A percentile compares a stretch with the other conserved stretches of the same genome.
Conservation (phyloP, 2,329 filamentous ascomycete species). For the Graphiopsis chlorocephala region DNA sequence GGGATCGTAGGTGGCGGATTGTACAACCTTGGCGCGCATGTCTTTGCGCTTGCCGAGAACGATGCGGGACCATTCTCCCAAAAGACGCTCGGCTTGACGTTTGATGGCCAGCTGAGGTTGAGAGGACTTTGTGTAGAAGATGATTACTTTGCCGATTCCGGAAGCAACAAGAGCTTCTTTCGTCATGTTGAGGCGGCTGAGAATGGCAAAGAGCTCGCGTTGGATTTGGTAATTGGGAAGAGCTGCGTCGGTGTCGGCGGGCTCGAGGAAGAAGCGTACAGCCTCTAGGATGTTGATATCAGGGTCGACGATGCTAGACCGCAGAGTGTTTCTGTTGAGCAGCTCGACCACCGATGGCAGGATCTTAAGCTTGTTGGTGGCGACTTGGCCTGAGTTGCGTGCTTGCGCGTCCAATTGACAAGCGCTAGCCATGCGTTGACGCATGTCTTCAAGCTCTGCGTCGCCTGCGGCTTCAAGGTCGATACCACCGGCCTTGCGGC, state of each 20-base stretch:
- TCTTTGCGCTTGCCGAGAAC: conserved; percentile 84
- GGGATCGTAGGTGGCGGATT: conserved; percentile 59
- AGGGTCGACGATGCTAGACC: conserved; percentile 81
- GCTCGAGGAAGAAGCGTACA: conserved; percentile 96
- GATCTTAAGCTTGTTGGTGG: conserved; percentile 89
- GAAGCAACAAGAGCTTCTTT: conserved; percentile 88
- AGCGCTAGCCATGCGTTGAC: conserved; percentile 84
- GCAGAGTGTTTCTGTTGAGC: conserved; percentile 84
- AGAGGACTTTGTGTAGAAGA: conserved; percentile 96
- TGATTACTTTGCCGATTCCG: conserved; percentile 91
- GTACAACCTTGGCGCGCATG: conserved; percentile 80
- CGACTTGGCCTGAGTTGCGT: conserved; percentile 74
- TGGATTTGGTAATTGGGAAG: conserved; percentile 97
- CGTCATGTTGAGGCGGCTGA: conserved; percentile 78
- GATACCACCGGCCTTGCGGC: conserved; percentile 81
- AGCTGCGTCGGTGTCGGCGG: conserved; percentile 79
- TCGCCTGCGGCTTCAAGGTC: conserved; percentile 90
- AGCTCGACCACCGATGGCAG: conserved; percentile 85
- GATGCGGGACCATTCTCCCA: conserved; percentile 92
- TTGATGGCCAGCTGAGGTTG: conserved; percentile 86
- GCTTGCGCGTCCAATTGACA: conserved; percentile 83
- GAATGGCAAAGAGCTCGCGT: conserved; percentile 81
- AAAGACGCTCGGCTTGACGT: conserved; percentile 85
- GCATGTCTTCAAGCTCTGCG: conserved; percentile 82
- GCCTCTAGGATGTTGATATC: conserved; percentile 94